Evolutionary conservation across 768 basidiomycete genomes (phyloP), one percentile per base, ranked within the genome.

Genomic region (Paxillus ammoniavirescens): DNA sequence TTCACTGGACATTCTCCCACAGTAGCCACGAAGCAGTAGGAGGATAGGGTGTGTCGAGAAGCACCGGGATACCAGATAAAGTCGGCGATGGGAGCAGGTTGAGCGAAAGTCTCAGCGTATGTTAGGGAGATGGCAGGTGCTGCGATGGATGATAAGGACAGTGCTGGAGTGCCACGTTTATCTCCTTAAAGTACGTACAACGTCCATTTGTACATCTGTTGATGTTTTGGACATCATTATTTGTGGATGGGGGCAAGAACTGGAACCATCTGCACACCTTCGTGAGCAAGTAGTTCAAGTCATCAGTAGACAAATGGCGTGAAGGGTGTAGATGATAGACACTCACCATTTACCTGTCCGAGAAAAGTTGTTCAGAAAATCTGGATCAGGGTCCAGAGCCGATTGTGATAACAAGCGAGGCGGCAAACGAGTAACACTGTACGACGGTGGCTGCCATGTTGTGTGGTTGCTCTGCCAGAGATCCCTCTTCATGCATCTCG

Each of bases 31-130:
- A 94, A 94, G 68, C 93, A 95, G 66, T 82, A 97, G 2, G 85
- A 76, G 0, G 85, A 78, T 0, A 83, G 81, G 42, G 84, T 75
- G 7, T 65, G 61, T 1, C 69, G 60, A 0, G 82, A 80, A 0
- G 94, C 94, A 1, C 79, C 75, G 0, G 96, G 94, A 64, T 89
- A 96, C 94, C 94, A 98, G 15, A 77, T 55, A 58, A 83, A 87
- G 52, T 93, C 90, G 33, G 93, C 78, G 35, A 95, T 80, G 0
- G 93, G 82, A 0, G 85, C 78, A 1, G 90, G 71, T 65, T 91
- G 91, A 0, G 61, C 51, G 36, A 84, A 68, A 42, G 64, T 61
- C 28, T 62, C 59, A 42, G 55, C 21, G 38, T 69, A 65, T 26
- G 9, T 18, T 6, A 66, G 36, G 35, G 46, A 47, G 5, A 46